Percentiles rank a stretch among this genome's conserved stretches.
Conservation (phyloP, 352 stramenopile genomes). For the Phytophthora pseudosyringae region DNA sequence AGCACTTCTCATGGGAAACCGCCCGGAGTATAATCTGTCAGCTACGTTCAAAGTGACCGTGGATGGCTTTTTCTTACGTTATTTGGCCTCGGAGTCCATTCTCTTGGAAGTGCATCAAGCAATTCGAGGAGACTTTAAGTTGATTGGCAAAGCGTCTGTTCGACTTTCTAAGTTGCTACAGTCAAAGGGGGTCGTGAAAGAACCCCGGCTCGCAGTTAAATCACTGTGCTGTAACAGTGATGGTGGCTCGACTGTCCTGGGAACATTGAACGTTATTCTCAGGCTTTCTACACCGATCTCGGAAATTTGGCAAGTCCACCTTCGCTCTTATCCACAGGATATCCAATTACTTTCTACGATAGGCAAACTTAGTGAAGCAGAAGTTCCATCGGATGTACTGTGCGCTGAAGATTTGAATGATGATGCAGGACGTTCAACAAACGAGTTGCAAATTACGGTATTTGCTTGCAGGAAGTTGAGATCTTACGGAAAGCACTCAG, state of each 20-base stretch:
- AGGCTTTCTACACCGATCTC: slow-evolving; percentile 90
- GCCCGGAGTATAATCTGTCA: slow-evolving; percentile 92
- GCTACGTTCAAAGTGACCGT: slow-evolving; percentile 93
- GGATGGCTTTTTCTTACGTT: slow-evolving; percentile 93
- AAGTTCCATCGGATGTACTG: slow-evolving; percentile 18
- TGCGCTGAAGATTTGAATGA: slow-evolving; percentile 30
- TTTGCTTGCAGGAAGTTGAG: slow-evolving; percentile 67
- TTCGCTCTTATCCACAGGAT: slow-evolving; percentile 90
- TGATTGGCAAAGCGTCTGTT: slow-evolving; percentile 77
- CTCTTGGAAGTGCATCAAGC: slow-evolving; percentile 91
- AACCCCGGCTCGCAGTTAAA: slow-evolving; percentile 56
- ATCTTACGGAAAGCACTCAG: slow-evolving; percentile 52
- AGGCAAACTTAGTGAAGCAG: slow-evolving; percentile 8
- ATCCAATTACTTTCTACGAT: slow-evolving; percentile 51
- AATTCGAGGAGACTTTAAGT: slow-evolving; percentile 87
- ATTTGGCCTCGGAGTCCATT: slow-evolving; percentile 88
- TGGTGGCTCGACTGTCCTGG: slow-evolving; percentile 43
- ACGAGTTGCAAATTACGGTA: slow-evolving; percentile 75
- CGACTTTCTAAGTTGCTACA: slow-evolving; percentile 77
- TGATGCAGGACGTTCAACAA: slow-evolving; percentile 33
- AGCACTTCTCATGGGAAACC: slow-evolving; percentile 78
- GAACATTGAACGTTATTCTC: slow-evolving; percentile 83
- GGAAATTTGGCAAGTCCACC: slow-evolving; percentile 91
- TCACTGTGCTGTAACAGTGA: slow-evolving; percentile 34
- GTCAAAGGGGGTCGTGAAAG: slow-evolving; percentile 79